Percentiles rank a stretch among this genome's conserved stretches.
These are phyloP conservation scores for Pichia sp. DNA, from an alignment of 1,139 yeast species.

Conservation along the genomic window DNA sequence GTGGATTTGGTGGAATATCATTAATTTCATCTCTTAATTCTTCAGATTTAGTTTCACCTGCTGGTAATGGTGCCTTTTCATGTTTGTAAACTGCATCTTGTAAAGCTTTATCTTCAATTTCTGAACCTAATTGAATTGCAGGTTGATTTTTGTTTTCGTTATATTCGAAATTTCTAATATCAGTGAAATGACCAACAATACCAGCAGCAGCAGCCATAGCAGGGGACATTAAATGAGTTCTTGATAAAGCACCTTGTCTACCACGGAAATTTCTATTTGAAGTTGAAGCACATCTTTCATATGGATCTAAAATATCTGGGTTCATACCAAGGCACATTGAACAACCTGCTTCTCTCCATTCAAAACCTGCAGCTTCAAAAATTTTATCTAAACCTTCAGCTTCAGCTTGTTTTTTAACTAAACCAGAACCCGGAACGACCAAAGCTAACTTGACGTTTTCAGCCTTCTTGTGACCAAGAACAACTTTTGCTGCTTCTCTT, in stretches of 20 bases:
- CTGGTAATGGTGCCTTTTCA: constrained; percentile 43
- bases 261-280: constrained; percentile 98
- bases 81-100: constrained; percentile 67
- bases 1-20: constrained; percentile 51
- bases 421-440: constrained; percentile 96
- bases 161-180: constrained; percentile 75
- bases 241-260: constrained; percentile 95
- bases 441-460: constrained; percentile 71
- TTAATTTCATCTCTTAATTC: constrained; percentile 41
- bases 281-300: constrained; percentile 97
- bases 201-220: constrained; percentile 99
- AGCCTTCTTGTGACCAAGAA: constrained; percentile 85
- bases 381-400: constrained; percentile 88
- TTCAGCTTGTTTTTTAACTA: constrained; percentile 90
- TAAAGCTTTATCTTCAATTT: constrained; percentile 46
- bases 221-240: constrained; percentile 97
- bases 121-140: constrained; percentile 47
- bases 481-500: constrained; percentile 91
- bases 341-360: constrained; percentile 99
- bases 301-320: constrained; percentile 90
- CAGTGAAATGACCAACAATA: constrained; percentile 82
- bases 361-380: constrained; percentile 87
- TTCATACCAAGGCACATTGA: constrained; percentile 99
- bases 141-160: constrained; percentile 52
- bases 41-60: constrained; percentile 33